Conservation (phyloP, 331 rosid species). For the Prunus yedoensis region DNA sequence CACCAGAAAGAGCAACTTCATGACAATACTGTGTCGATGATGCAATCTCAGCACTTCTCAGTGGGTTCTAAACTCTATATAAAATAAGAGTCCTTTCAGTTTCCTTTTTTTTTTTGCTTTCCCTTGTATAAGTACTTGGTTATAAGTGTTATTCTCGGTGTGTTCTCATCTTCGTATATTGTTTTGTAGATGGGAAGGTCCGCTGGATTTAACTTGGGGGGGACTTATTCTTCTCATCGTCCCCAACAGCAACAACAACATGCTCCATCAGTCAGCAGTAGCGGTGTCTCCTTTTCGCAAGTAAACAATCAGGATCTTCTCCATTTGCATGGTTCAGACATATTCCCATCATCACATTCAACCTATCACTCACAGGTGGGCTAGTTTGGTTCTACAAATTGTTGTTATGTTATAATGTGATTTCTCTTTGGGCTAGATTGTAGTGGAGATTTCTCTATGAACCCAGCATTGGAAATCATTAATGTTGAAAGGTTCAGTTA, state of each 20-base stretch:
- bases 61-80: constrained; percentile 47
- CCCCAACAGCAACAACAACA: constrained; percentile 92
- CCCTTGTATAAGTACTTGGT: background rate
- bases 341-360: constrained; percentile 89
- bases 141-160: background rate
- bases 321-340: constrained; percentile 84
- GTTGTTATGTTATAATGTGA: background rate
- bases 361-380: constrained; percentile 90
- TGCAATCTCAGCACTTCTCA: constrained; percentile 93
- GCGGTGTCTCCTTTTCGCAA: constrained; percentile 83
- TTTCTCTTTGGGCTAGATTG: background rate
- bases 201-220: constrained; percentile 81
- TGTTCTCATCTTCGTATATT: constrained; percentile 14
- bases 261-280: constrained; percentile 75
- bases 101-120: too few species aligned
- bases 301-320: constrained; percentile 91
- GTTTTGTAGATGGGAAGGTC: constrained; percentile 89
- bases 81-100: background rate
- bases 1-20: constrained; percentile 97
- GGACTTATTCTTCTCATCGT: constrained; percentile 74
- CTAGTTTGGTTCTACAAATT: background rate
- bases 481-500: background rate
- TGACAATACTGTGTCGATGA: constrained; percentile 77
- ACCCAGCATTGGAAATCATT: too few species aligned
- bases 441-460: background rate